Base-by-base conservation (phyloP, 2,329 filamentous ascomycete species). In the Stemphylium lycopersici region DNA sequence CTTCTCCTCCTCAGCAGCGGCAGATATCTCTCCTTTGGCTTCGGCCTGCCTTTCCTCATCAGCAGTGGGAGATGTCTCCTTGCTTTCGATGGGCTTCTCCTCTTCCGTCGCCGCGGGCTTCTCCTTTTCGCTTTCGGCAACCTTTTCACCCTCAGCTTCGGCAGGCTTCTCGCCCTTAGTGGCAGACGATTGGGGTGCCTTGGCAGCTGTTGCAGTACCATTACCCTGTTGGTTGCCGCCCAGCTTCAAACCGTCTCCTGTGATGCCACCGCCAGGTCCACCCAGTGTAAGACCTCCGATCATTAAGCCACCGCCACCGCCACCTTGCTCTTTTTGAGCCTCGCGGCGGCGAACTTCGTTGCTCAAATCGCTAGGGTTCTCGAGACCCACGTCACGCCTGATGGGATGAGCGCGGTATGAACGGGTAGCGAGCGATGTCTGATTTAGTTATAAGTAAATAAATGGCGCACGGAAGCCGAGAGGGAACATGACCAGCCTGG, bases 271-370 rank as follows among this genome's bases (percentile, higher is more conserved):
- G 22, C 56, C 62, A 18, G 62, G 32, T 4, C 70, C 70, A 24
- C 69, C 70, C 7, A 73, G 61, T n/a, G 69, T 72, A 31, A 71
- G 56, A 1, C 69, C 69, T 26, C 70, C 69, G 18, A 72, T 66
- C 13, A 49, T 56, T 15, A 71, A 52, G 44, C 64, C 62, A 37
- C 58, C 58, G 12, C 49, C 57, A 36, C 58, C 22, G 6, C 22
- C 6, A 6, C 22, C 6, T 7, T 24, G 22, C 22, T 46, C 32
- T 45, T 61, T 55, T 18, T 60, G 60, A 24, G 38, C 47, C 29
- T 49, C 34, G 13, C 43, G 54, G 38, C 43, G 56, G 31, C 47
- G 50, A 31, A 34, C 33, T n/a, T 18, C 24, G 22, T 20, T 37
- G 13, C n/a, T 37, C 34, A 50, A 39, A 3, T 22, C 22, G 11